Evolutionary conservation across 306 rosid genomes (phyloP).

Genomic region (Betula pendula): DNA sequence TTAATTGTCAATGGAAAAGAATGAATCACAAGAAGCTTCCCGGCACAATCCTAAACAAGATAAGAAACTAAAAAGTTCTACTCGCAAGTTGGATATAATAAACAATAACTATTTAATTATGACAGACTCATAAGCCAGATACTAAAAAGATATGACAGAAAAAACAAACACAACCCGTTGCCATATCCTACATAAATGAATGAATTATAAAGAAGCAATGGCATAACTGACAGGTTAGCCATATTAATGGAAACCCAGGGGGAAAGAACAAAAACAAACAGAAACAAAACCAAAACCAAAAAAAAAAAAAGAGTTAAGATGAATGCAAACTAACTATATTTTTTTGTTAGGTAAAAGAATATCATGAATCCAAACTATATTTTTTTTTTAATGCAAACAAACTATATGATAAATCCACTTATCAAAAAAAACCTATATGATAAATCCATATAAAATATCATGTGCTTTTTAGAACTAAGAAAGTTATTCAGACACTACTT

Average conservation of each 20-base stretch:
- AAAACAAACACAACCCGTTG: not conserved
- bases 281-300: not conserved
- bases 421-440: too few species aligned
- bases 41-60: not conserved
- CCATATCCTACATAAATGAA: not conserved
- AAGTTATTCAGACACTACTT: constrained; percentile 39
- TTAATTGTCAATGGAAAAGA: not conserved
- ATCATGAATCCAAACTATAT: too few species aligned
- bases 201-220: not conserved
- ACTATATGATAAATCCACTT: too few species aligned
- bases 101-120: not conserved
- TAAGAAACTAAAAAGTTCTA: not conserved
- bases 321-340: not conserved
- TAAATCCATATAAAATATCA: not conserved
- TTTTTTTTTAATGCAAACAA: too few species aligned
- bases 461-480: not conserved
- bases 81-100: not conserved
- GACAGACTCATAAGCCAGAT: not conserved
- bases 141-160: not conserved
- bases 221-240: not conserved
- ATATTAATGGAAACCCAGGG: not conserved
- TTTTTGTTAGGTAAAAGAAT: too few species aligned
- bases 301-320: not conserved
- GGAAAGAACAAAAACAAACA: not conserved
- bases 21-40: not conserved